A percentile compares a stretch with the other conserved stretches of the same genome.
These are phyloP conservation scores for Monilinia aucupariae DNA, from an alignment of 2,329 filamentous ascomycete genomes.

Conservation along the genomic window DNA sequence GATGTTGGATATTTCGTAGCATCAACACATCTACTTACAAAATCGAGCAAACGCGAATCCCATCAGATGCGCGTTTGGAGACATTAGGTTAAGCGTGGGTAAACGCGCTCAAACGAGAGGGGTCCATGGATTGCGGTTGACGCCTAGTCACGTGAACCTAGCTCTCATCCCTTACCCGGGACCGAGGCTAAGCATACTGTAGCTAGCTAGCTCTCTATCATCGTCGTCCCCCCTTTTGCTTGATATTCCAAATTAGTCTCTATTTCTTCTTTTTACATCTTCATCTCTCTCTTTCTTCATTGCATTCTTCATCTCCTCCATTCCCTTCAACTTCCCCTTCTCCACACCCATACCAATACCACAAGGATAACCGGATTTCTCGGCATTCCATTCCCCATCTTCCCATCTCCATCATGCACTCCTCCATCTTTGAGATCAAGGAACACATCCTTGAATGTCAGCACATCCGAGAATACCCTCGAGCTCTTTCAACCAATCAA, in stretches of 20 bases:
- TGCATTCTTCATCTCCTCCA: too few species aligned
- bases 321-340: not conserved
- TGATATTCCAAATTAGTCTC: too few species aligned
- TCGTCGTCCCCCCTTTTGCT: too few species aligned
- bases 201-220: too few species aligned
- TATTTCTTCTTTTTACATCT: too few species aligned
- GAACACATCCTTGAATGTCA: slow-evolving; percentile 70
- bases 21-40: not conserved
- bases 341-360: too few species aligned
- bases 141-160: slow-evolving; percentile 3
- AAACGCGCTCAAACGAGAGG: slow-evolving; percentile 10
- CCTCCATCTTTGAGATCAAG: slow-evolving; percentile 54
- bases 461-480: slow-evolving; percentile 77
- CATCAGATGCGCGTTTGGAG: not conserved
- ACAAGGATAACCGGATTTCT: too few species aligned
- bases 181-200: too few species aligned
- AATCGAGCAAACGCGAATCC: not conserved
- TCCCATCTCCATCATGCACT: slow-evolving; percentile 14
- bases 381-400: too few species aligned
- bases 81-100: not conserved
- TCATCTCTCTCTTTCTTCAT: too few species aligned
- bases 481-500: slow-evolving; percentile 64
- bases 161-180: too few species aligned
- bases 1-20: not conserved
- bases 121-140: not conserved